Evolutionary conservation across 2,329 filamentous ascomycete species (phyloP), one percentile per base, ranked within the genome.

Genomic region (Mycosphaerella sp.): DNA sequence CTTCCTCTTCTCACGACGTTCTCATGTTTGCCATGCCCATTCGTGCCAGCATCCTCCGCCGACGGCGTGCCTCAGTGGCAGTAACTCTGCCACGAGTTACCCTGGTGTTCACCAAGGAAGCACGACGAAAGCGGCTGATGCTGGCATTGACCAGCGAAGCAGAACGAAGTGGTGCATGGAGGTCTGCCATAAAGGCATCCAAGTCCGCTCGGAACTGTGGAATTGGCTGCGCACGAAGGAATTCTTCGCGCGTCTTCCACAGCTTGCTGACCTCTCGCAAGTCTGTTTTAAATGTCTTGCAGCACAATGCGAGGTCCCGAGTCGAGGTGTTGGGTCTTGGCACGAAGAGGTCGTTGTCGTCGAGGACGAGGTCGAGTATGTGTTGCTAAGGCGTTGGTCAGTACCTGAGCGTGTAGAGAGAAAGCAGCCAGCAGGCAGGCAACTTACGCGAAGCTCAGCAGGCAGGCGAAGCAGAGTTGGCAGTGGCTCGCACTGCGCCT

Each of bases 381-480:
- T 46, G 44, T 17, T 61, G 57, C 34, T 38, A 21, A n/a, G 34
- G 34, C 3, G 3, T 11, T 4, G 34, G 12, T 38, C 5, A 38
- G 8, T n/a, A 38, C 2, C 6, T 34, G 6, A 7, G 10, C 12
- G 4, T 11, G 34, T n/a, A 8, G 10, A n/a, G 10, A n/a, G 6
- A n/a, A 38, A 9, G 34, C 5, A n/a, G 34, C 10, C 6, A 38
- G 34, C 12, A 10, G 4, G 34, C 34, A 4, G 1, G 26, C 26
- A 6, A 38, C 34, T 11, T 38, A 38, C 34, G 7, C 54, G 44
- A 10, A 59, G 46, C 45, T 61, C 56, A 2, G 59, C 21, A 5
- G 57, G 59, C 17, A 61, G 57, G 6, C 14, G 14, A 8, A 57
- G 29, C 4, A 59, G 23, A 46, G 46, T 46, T 31, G 53, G 55